Percentiles rank a stretch among this genome's conserved stretches.
phyloP scores from a whole-genome alignment of 1,284 basidiomycete genomes.

The Mycosarcoma mackinlayi region DNA sequence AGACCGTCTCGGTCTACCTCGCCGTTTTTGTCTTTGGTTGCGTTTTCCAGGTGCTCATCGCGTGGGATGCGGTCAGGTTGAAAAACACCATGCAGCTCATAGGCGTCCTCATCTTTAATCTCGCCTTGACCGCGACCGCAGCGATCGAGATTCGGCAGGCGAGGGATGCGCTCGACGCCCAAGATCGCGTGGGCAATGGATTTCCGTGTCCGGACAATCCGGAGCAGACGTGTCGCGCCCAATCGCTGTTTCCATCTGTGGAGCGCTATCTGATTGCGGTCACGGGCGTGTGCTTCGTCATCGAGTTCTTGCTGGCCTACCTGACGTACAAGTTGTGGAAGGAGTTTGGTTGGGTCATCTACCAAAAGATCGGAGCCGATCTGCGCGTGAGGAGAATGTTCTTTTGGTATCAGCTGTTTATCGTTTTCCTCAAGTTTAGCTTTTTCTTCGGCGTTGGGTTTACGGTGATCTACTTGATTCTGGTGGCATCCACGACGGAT shows the following conservation, averaged over 20 bases:
- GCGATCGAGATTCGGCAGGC: slow-evolving; percentile 58
- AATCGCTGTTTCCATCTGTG: slow-evolving; percentile 43
- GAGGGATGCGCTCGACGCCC: slow-evolving; percentile 45
- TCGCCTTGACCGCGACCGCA: slow-evolving; percentile 56
- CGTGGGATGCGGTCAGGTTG: slow-evolving; percentile 56
- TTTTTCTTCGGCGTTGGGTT: slow-evolving; percentile 62
- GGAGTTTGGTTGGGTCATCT: slow-evolving; percentile 63
- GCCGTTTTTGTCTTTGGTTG: slow-evolving; percentile 58
- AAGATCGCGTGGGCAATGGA: slow-evolving; percentile 34
- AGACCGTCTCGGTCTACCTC: slow-evolving; percentile 60
- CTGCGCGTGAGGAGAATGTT: slow-evolving; percentile 50
- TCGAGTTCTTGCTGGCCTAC: slow-evolving; percentile 45
- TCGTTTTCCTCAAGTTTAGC: slow-evolving; percentile 60
- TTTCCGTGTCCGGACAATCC: slow-evolving; percentile 37
- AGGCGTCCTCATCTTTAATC: slow-evolving; percentile 59
- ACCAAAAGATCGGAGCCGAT: slow-evolving; percentile 61
- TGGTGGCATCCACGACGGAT: slow-evolving; percentile 50
- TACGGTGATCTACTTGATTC: slow-evolving; percentile 58
- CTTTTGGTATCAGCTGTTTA: slow-evolving; percentile 61
- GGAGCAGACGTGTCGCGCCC: slow-evolving; percentile 25
- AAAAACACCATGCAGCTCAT: slow-evolving; percentile 63
- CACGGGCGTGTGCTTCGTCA: slow-evolving; percentile 45
- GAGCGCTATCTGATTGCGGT: slow-evolving; percentile 54
- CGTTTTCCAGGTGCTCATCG: slow-evolving; percentile 54
- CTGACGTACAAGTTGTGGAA: slow-evolving; percentile 52